phyloP scores from a whole-genome alignment of 1,139 yeast species.

The Pichia sp. region DNA sequence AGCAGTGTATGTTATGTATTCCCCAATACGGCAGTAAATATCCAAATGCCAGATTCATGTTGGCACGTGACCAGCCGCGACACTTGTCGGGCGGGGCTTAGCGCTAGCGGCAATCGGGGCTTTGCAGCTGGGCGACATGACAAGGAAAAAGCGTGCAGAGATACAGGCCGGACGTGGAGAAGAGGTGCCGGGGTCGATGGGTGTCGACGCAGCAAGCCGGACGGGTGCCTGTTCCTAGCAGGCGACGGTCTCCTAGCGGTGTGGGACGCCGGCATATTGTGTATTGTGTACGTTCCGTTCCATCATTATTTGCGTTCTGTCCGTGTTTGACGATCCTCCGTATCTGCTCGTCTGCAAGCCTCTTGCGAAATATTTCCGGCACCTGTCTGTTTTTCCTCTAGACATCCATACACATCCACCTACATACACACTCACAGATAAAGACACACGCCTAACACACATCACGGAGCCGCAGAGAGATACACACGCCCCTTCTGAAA shows the following conservation, averaged over 20 bases:
- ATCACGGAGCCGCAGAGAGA: too few species aligned
- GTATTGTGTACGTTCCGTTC: background rate
- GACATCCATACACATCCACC: background rate
- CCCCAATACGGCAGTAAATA: background rate
- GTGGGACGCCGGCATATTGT: background rate
- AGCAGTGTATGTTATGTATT: too few species aligned
- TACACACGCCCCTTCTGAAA: background rate
- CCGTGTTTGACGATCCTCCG: background rate
- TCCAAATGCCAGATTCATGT: background rate
- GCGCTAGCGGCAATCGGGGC: slow-evolving; percentile 1
- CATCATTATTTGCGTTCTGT: background rate
- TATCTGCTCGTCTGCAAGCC: background rate
- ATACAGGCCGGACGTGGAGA: background rate
- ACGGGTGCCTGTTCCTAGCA: background rate
- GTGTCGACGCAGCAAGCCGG: background rate
- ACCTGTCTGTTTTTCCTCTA: background rate
- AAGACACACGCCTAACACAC: too few species aligned
- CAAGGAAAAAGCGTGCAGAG: too few species aligned
- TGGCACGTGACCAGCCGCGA: background rate
- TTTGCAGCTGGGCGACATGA: too few species aligned
- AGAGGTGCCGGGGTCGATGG: background rate
- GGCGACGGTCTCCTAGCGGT: background rate
- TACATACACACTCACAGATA: background rate
- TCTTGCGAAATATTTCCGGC: background rate
- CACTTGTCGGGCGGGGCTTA: background rate